Percentiles rank a stretch among this genome's conserved stretches.
Conservation (phyloP, 352 stramenopile genomes). For the Phytopythium oedochilum region DNA sequence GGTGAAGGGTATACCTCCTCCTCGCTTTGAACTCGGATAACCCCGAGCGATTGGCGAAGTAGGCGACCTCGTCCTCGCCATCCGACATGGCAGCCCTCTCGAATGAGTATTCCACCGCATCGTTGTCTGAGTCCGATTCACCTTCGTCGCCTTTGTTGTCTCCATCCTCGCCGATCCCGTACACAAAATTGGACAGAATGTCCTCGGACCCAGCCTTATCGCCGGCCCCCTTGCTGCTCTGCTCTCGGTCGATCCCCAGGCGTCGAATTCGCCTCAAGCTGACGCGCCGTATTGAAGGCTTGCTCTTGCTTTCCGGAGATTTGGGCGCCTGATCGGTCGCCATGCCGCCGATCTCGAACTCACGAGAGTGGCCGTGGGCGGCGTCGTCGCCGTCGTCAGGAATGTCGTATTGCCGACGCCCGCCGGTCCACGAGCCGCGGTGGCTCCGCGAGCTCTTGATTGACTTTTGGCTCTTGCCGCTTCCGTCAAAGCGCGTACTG, state of each 20-base stretch:
- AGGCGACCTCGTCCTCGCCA: conserved; percentile 62
- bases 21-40: conserved; percentile 46
- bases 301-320: too few species aligned
- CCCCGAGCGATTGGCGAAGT: conserved; percentile 47
- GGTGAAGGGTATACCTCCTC: conserved; percentile 50
- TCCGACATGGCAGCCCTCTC: conserved; percentile 16
- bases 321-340: too few species aligned
- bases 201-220: background rate
- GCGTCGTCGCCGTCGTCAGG: background rate
- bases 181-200: conserved; percentile 2
- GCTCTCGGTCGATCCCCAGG: background rate
- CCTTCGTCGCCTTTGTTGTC: conserved; percentile 10
- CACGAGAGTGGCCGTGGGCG: too few species aligned
- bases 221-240: background rate
- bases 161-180: background rate
- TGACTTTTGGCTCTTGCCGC: background rate
- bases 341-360: too few species aligned
- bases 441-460: background rate
- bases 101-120: conserved; percentile 1
- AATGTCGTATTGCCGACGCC: background rate
- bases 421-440: background rate
- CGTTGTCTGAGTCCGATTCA: conserved; percentile 10
- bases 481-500: background rate
- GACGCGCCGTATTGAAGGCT: background rate
- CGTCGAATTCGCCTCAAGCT: background rate